Evolutionary conservation across 2,329 filamentous ascomycete genomes (phyloP).

Genomic region (Phialophora macrospora): DNA sequence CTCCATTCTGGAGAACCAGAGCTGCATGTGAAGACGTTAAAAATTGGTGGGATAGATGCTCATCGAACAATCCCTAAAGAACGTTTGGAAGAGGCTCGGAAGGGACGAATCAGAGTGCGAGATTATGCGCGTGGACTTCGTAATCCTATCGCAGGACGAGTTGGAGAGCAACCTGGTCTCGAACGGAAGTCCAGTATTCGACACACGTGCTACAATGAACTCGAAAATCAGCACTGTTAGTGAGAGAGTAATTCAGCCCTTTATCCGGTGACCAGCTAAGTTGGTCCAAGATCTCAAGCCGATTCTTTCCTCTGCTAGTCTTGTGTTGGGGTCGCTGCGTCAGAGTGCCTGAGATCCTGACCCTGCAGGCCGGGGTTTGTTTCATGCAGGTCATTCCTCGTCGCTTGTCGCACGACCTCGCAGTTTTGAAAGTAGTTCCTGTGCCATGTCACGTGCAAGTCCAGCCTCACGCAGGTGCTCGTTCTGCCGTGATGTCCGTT

Average conservation of each 20-base stretch:
- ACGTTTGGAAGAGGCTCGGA: constrained; percentile 6
- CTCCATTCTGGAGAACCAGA: constrained; percentile 8
- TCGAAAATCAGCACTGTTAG: constrained; percentile 6
- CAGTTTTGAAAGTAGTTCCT: constrained; percentile 20
- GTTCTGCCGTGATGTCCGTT: neutral
- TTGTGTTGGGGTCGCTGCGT: neutral
- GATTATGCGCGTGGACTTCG: constrained; percentile 23
- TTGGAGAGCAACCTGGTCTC: constrained; percentile 15
- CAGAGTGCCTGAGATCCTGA: neutral
- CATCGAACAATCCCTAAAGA: constrained; percentile 16
- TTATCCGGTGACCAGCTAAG: neutral
- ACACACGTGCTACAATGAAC: constrained; percentile 24
- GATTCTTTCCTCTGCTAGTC: neutral
- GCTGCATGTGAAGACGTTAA: constrained; percentile 16
- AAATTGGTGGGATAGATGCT: constrained; percentile 20
- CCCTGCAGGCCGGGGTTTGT: neutral
- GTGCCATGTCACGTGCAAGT: constrained; percentile 28
- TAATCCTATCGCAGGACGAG: constrained; percentile 9
- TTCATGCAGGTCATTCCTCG: constrained; percentile 23
- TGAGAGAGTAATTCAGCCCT: neutral
- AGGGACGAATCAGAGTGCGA: constrained; percentile 23
- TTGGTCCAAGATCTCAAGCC: constrained; percentile 15
- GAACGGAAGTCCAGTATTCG: constrained; percentile 21
- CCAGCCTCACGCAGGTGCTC: constrained; percentile 26
- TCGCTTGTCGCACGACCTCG: constrained; percentile 20